phyloP scores from a whole-genome alignment of 1,139 yeast species.

The Blastobotrys malaysiensis region DNA sequence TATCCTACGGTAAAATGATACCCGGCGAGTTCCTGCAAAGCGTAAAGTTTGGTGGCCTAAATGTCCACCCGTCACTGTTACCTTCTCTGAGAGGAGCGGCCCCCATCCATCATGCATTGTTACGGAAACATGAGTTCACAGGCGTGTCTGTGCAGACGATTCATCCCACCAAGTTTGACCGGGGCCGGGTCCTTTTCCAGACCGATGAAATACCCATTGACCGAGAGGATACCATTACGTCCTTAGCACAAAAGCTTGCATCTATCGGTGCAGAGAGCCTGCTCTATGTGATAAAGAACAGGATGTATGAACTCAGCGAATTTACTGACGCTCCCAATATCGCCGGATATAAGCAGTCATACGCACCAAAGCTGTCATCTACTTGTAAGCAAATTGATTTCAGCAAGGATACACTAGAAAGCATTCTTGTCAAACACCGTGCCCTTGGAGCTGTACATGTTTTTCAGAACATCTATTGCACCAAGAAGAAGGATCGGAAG shows the following conservation, averaged over 20 bases:
- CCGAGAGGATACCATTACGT: conserved; percentile 38
- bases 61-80: conserved; percentile 87
- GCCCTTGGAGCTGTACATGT: conserved; percentile 60
- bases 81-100: conserved; percentile 86
- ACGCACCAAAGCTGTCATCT: conserved; percentile 53
- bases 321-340: conserved; percentile 7
- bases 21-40: conserved; percentile 51
- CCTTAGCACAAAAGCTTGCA: conserved; percentile 49
- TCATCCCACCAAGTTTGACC: conserved; percentile 82
- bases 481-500: conserved; percentile 6
- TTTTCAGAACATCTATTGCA: conserved; percentile 34
- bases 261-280: conserved; percentile 55
- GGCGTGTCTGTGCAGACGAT: conserved; percentile 90
- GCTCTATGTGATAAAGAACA: conserved; percentile 39
- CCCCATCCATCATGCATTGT: conserved; percentile 76
- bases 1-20: conserved; percentile 78
- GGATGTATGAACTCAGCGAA: conserved; percentile 29
- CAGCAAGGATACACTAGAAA: conserved; percentile 36
- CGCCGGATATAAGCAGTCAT: conserved; percentile 38
- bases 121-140: conserved; percentile 56
- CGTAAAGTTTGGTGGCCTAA: conserved; percentile 63
- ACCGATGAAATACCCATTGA: conserved; percentile 40
- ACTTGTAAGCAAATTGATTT: conserved; percentile 44
- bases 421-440: conserved; percentile 43
- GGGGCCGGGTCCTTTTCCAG: conserved; percentile 66